These are phyloP conservation scores for Smallanthus sonchifolius DNA, from an alignment of 129 eudicot genomes.

Conservation along the genomic window DNA sequence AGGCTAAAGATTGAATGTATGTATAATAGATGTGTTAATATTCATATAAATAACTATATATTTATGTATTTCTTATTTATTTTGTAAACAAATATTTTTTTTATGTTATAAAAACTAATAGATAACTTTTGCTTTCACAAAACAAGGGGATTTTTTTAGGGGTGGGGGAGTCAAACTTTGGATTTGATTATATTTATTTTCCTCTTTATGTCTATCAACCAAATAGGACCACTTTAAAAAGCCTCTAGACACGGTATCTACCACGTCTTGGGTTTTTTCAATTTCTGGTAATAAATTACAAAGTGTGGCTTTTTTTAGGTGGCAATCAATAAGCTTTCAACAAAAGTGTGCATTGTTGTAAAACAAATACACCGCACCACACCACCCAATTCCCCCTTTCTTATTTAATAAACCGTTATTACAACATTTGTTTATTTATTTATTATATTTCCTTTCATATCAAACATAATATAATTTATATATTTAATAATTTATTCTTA, in stretches of 20 bases:
- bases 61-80: neutral
- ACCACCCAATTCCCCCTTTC: neutral
- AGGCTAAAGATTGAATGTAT: neutral
- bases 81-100: neutral
- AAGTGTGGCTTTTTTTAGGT: conserved; percentile 18
- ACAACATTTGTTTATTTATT: neutral
- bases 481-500: neutral
- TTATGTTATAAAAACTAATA: conserved; percentile 7
- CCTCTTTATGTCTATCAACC: conserved; percentile 18
- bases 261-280: conserved; percentile 1
- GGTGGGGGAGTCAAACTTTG: conserved; percentile 44
- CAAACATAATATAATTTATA: neutral
- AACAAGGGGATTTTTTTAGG: conserved; percentile 13
- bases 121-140: conserved; percentile 22
- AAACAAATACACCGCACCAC: conserved; percentile 11
- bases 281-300: neutral
- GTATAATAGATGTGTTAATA: neutral
- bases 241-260: conserved; percentile 14
- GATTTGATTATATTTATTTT: conserved; percentile 21
- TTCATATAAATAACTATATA: neutral
- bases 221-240: conserved; percentile 17
- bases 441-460: neutral
- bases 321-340: conserved; percentile 23
- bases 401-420: neutral
- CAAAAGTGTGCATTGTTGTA: conserved; percentile 16